Conservation (phyloP, 2,329 filamentous ascomycete species). For the Aspergillus pseudonomiae region DNA sequence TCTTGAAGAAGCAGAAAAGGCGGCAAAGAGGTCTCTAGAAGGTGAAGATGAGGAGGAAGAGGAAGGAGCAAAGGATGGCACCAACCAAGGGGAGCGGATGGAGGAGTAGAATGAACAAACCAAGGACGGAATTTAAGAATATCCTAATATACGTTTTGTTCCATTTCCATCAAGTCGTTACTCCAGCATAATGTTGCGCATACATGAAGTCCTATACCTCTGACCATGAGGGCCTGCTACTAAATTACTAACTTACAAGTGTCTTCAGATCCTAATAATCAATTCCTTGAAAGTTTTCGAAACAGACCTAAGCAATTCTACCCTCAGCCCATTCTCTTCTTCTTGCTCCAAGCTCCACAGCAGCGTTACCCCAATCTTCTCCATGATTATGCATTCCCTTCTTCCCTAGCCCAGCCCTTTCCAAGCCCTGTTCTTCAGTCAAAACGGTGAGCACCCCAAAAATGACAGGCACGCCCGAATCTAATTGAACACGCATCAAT, state of each 20-base stretch:
- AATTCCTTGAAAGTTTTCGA: background rate
- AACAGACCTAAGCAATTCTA: conserved; percentile 48
- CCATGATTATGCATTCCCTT: conserved; percentile 80
- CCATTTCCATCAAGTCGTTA: background rate
- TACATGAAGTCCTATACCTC: background rate
- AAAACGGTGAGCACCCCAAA: conserved; percentile 91
- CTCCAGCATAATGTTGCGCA: background rate
- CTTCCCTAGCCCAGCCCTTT: conserved; percentile 73
- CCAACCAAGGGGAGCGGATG: conserved; percentile 76
- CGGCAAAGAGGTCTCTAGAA: conserved; percentile 88
- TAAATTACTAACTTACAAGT: background rate
- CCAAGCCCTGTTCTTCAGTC: conserved; percentile 82
- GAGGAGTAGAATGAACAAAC: conserved; percentile 65
- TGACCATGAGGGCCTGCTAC: background rate
- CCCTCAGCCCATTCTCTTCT: conserved; percentile 80
- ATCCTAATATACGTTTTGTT: background rate
- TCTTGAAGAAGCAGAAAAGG: conserved; percentile 85
- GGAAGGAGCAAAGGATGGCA: conserved; percentile 61
- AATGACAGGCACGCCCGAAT: conserved; percentile 84
- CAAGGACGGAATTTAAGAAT: conserved; percentile 5
- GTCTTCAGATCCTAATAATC: background rate
- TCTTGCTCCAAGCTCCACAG: conserved; percentile 92
- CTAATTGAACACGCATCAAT: conserved; percentile 91
- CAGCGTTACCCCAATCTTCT: conserved; percentile 92
- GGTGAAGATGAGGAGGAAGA: conserved; percentile 83